These are phyloP conservation scores for Daldinia decipiens DNA, from an alignment of 495 filamentous ascomycete genomes.

Conservation along the genomic window DNA sequence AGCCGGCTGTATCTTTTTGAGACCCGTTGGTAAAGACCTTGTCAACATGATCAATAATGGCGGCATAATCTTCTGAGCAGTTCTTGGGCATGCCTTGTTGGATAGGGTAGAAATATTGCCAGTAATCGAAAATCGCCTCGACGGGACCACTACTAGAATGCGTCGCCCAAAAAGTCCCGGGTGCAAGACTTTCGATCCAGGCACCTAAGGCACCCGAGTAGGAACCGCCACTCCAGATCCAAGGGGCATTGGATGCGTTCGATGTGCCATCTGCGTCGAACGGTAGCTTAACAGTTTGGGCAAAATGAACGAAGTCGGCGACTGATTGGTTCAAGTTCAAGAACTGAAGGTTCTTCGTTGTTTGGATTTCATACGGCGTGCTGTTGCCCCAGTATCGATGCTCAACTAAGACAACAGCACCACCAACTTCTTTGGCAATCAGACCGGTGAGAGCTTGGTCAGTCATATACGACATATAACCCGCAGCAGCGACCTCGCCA, in stretches of 20 bases:
- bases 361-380: slow-evolving; percentile 64
- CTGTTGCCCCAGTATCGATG: slow-evolving; percentile 64
- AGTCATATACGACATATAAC: slow-evolving; percentile 63
- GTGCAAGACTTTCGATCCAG: slow-evolving; percentile 65
- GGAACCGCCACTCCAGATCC: slow-evolving; percentile 70
- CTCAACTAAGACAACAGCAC: slow-evolving; percentile 65
- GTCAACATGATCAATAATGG: slow-evolving; percentile 68
- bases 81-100: slow-evolving; percentile 69
- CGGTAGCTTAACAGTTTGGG: slow-evolving; percentile 62
- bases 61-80: slow-evolving; percentile 65
- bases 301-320: slow-evolving; percentile 68
- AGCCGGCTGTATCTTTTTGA: slow-evolving; percentile 50
- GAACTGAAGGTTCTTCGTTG: slow-evolving; percentile 66
- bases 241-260: slow-evolving; percentile 64
- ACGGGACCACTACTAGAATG: slow-evolving; percentile 69
- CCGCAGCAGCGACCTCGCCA: slow-evolving; percentile 62
- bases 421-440: slow-evolving; percentile 62
- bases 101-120: slow-evolving; percentile 69
- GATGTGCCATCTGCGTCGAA: slow-evolving; percentile 64
- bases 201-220: slow-evolving; percentile 70
- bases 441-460: slow-evolving; percentile 60
- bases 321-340: slow-evolving; percentile 68
- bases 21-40: slow-evolving; percentile 53
- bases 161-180: slow-evolving; percentile 73
- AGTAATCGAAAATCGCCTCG: slow-evolving; percentile 68